Percentiles rank a stretch among this genome's conserved stretches.
phyloP scores from a whole-genome alignment of 148 eudicot species.

The Rhododendron ferrugineum region DNA sequence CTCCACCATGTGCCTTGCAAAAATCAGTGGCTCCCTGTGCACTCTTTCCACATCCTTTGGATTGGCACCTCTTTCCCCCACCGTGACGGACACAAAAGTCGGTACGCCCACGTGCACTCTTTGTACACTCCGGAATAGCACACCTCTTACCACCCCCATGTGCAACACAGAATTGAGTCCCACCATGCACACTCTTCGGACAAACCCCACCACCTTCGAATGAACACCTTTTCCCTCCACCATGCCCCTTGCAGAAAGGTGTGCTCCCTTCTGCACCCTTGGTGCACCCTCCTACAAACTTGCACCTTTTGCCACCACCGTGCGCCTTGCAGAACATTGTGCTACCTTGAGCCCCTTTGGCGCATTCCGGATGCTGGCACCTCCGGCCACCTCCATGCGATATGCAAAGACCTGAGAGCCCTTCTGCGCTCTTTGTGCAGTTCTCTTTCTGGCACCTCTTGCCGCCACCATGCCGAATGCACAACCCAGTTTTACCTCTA shows the following conservation, averaged over 20 bases:
- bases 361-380: slow-evolving; percentile 69
- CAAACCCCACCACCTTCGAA: slow-evolving; percentile 61
- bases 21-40: slow-evolving; percentile 99
- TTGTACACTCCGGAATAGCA: slow-evolving; percentile 65
- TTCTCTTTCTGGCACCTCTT: slow-evolving; percentile 84
- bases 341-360: slow-evolving; percentile 98
- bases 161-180: slow-evolving; percentile 88
- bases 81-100: slow-evolving; percentile 95
- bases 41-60: slow-evolving; percentile 77
- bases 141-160: slow-evolving; percentile 99
- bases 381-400: slow-evolving; percentile 98
- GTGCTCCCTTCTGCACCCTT: slow-evolving; percentile 99
- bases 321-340: slow-evolving; percentile 97
- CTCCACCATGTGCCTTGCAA: slow-evolving; percentile 99
- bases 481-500: slow-evolving; percentile 86
- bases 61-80: slow-evolving; percentile 90
- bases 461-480: slow-evolving; percentile 97
- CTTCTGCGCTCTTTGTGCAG: slow-evolving; percentile 93
- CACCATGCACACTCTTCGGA: slow-evolving; percentile 97
- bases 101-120: slow-evolving; percentile 91
- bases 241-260: slow-evolving; percentile 90
- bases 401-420: slow-evolving; percentile 91
- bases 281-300: slow-evolving; percentile 55
- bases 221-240: slow-evolving; percentile 95
- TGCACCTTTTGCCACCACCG: slow-evolving; percentile 92